Evolutionary conservation across 441 rosid genomes (phyloP).

Genomic region (Cnidoscolus chayamansa): DNA sequence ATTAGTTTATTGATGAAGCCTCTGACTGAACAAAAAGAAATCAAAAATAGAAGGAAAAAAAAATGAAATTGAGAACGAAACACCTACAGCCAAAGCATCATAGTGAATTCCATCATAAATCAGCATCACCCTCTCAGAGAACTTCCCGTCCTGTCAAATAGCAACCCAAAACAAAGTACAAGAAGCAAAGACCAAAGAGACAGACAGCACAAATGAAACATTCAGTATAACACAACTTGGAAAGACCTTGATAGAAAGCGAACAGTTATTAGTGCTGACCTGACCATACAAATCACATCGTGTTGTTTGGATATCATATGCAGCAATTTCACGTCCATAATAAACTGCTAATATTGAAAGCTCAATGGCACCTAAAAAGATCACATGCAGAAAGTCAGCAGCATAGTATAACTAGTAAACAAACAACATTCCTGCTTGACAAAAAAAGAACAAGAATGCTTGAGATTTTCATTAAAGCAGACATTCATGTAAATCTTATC

Average conservation of each 20-base stretch:
- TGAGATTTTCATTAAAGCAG: background rate
- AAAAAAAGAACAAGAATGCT: background rate
- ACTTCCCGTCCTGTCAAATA: conserved; percentile 54
- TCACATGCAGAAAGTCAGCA: conserved; percentile 20
- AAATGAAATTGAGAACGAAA: conserved; percentile 20
- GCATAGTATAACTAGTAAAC: conserved; percentile 14
- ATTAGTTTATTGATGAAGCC: background rate
- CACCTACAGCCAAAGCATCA: conserved; percentile 82
- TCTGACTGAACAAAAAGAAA: background rate
- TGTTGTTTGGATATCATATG: conserved; percentile 81
- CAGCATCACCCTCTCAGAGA: conserved; percentile 73
- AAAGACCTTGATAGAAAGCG: conserved; percentile 5
- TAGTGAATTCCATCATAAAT: conserved; percentile 91
- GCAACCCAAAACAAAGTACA: background rate
- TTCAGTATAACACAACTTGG: conserved; percentile 8
- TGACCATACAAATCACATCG: conserved; percentile 94
- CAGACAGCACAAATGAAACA: background rate
- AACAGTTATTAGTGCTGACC: conserved; percentile 38
- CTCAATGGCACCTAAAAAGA: conserved; percentile 78
- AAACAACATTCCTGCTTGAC: background rate
- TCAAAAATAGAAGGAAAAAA: background rate
- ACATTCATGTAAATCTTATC: background rate
- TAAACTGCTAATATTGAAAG: conserved; percentile 80
- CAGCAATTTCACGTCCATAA: conserved; percentile 77
- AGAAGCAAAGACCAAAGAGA: background rate